Conservation (phyloP, 2,329 filamentous ascomycete species). For the Monilinia polystroma region DNA sequence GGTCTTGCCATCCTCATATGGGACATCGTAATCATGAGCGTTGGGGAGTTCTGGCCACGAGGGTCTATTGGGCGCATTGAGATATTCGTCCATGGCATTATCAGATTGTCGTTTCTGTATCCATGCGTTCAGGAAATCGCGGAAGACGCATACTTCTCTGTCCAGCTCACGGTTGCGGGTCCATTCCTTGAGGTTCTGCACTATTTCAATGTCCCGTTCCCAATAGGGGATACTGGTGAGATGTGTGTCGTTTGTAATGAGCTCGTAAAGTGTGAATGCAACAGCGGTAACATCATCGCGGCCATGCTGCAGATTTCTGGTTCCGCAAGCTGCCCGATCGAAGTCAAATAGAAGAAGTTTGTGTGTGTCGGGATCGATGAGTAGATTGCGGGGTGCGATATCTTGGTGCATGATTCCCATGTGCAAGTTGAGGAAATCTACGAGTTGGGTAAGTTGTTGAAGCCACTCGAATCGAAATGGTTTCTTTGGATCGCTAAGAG, state of each 20-base stretch:
- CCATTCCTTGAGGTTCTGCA: constrained; percentile 32
- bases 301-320: constrained; percentile 13
- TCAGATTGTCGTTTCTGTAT: background rate
- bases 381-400: constrained; percentile 43
- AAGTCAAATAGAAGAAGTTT: constrained; percentile 44
- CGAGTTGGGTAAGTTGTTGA: constrained; percentile 41
- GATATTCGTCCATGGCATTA: background rate
- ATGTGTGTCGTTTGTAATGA: constrained; percentile 28
- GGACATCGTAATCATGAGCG: background rate
- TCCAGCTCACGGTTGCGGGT: constrained; percentile 25
- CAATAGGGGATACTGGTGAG: constrained; percentile 13
- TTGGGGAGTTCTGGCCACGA: background rate
- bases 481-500: constrained; percentile 25
- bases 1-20: background rate
- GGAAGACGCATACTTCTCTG: background rate
- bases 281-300: constrained; percentile 36
- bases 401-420: constrained; percentile 45
- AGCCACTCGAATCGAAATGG: constrained; percentile 43
- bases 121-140: background rate
- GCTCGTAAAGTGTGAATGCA: constrained; percentile 30
- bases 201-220: constrained; percentile 28
- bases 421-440: constrained; percentile 44
- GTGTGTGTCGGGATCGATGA: constrained; percentile 42
- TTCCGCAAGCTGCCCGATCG: constrained; percentile 25
- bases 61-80: background rate